Evolutionary conservation across 768 basidiomycete species (phyloP).

Genomic region (Pleurotus salmoneostramineus): DNA sequence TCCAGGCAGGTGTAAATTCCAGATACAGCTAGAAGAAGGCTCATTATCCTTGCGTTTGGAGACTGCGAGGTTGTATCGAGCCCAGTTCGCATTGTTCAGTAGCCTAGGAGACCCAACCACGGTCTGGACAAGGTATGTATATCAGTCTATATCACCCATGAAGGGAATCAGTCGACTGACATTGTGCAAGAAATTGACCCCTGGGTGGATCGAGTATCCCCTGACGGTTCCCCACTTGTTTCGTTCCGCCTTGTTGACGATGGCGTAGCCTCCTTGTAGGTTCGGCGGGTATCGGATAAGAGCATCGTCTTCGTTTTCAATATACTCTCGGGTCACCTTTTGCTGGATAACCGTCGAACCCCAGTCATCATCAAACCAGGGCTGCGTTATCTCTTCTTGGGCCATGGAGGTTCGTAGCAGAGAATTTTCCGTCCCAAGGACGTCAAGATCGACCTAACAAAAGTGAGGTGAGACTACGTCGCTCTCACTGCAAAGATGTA

Average conservation of each 20-base stretch:
- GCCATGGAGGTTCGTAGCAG: constrained; percentile 45
- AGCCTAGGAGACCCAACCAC: constrained; percentile 57
- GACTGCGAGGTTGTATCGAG: constrained; percentile 57
- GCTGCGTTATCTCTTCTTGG: constrained; percentile 43
- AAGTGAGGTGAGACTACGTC: background rate
- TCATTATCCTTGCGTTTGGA: constrained; percentile 59
- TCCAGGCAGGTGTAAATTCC: constrained; percentile 63
- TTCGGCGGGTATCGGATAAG: constrained; percentile 49
- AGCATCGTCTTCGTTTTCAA: constrained; percentile 48
- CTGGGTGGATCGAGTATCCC: constrained; percentile 61
- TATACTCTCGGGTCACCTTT: constrained; percentile 41
- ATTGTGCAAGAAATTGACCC: constrained; percentile 47
- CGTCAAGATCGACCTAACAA: constrained; percentile 58
- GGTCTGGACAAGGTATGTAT: constrained; percentile 27
- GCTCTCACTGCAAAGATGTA: background rate
- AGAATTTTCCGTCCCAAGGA: constrained; percentile 59
- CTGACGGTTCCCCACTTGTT: constrained; percentile 56
- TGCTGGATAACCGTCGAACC: constrained; percentile 53
- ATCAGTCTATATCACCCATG: background rate
- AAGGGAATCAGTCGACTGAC: constrained; percentile 19
- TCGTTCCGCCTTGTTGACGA: constrained; percentile 47
- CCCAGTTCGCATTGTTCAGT: constrained; percentile 63
- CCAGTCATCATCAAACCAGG: constrained; percentile 64
- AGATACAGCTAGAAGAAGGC: constrained; percentile 51
- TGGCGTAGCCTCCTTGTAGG: constrained; percentile 52